Percentiles rank a stretch among this genome's conserved stretches.
These are phyloP conservation scores for Sugiyamaella castrensis DNA, from an alignment of 1,139 yeast species.

Conservation along the genomic window DNA sequence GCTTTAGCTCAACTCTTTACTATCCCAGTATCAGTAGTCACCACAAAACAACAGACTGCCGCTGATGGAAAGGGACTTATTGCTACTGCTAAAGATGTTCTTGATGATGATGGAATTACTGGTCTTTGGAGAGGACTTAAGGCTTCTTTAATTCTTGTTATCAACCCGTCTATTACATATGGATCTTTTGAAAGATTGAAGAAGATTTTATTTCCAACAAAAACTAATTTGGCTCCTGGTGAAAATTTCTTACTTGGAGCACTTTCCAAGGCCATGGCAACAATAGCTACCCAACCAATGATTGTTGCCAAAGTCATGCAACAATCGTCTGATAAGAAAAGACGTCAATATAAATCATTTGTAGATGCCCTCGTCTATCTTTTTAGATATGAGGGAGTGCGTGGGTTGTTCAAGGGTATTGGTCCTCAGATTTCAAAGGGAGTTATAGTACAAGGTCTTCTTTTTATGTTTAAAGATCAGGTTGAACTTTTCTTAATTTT, in stretches of 20 bases:
- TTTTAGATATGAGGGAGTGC: slow-evolving; percentile 49
- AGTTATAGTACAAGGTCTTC: slow-evolving; percentile 77
- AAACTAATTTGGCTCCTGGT: slow-evolving; percentile 53
- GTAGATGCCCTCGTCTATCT: slow-evolving; percentile 53
- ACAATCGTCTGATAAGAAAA: slow-evolving; percentile 48
- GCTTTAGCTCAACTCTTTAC: slow-evolving; percentile 81
- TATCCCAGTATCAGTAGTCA: slow-evolving; percentile 76
- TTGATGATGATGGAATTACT: slow-evolving; percentile 62
- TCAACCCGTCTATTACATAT: slow-evolving; percentile 85
- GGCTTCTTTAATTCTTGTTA: slow-evolving; percentile 73
- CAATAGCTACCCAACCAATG: slow-evolving; percentile 77
- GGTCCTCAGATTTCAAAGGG: slow-evolving; percentile 82
- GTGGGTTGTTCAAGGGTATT: slow-evolving; percentile 71
- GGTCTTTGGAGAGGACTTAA: slow-evolving; percentile 86
- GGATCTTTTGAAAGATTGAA: slow-evolving; percentile 76
- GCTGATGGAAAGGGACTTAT: slow-evolving; percentile 37
- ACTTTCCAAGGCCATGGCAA: slow-evolving; percentile 75
- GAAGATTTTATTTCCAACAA: slow-evolving; percentile 49
- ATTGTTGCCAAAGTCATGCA: slow-evolving; percentile 81
- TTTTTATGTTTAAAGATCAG: slow-evolving; percentile 79
- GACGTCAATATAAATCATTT: slow-evolving; percentile 46
- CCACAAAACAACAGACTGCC: slow-evolving; percentile 74
- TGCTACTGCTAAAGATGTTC: slow-evolving; percentile 53
- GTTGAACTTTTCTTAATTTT: slow-evolving; percentile 39
- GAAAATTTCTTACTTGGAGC: slow-evolving; percentile 77